A percentile compares a stretch with the other conserved stretches of the same genome.
Conservation (phyloP, 768 basidiomycete genomes). For the Leccinum subgranulosum region DNA sequence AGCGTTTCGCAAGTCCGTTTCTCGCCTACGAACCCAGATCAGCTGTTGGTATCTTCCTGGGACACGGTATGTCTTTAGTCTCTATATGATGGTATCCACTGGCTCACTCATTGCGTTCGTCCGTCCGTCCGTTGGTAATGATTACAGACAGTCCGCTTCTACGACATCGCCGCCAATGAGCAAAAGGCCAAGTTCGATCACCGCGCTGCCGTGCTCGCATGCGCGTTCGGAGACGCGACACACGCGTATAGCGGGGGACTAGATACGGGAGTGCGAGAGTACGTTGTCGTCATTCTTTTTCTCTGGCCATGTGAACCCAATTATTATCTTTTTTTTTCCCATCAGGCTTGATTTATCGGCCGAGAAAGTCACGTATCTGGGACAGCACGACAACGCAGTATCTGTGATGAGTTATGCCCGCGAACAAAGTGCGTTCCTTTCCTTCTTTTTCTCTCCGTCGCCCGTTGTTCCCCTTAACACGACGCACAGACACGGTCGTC, state of each 20-base stretch:
- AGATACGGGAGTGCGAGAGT: constrained; percentile 83
- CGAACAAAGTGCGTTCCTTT: constrained; percentile 52
- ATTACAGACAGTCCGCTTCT: constrained; percentile 55
- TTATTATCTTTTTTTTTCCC: not conserved
- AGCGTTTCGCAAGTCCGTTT: constrained; percentile 79
- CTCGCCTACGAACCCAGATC: constrained; percentile 75
- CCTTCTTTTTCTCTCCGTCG: not conserved
- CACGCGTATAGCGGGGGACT: constrained; percentile 85
- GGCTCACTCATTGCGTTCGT: not conserved
- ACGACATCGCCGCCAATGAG: constrained; percentile 55
- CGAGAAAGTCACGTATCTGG: constrained; percentile 70
- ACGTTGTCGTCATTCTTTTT: not conserved
- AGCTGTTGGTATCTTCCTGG: constrained; percentile 86
- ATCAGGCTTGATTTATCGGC: constrained; percentile 66
- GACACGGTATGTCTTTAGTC: constrained; percentile 55
- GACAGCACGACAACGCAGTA: constrained; percentile 78
- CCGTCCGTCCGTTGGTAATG: constrained; percentile 26
- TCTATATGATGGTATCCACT: constrained; percentile 18
- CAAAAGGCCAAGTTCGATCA: constrained; percentile 83
- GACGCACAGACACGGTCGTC: constrained; percentile 59
- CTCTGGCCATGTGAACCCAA: no score
- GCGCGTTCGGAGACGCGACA: constrained; percentile 62
- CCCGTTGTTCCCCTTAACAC: not conserved
- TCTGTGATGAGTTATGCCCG: constrained; percentile 71
- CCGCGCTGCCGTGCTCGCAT: constrained; percentile 84